Base-by-base conservation (phyloP, 2,329 filamentous ascomycete genomes). In the Neurospora crassa region DNA sequence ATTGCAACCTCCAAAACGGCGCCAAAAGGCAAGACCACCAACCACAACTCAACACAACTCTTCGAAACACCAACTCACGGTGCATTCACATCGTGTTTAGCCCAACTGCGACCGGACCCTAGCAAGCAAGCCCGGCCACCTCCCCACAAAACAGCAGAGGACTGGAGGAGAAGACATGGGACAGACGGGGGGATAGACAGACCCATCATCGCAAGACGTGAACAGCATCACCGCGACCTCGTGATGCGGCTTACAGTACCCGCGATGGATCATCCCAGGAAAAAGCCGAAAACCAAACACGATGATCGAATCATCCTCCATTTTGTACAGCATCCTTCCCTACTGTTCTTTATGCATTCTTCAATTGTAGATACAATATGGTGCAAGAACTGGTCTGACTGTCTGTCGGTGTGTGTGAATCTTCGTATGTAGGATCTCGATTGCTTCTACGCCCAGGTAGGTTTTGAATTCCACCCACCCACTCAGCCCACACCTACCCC, bases 391-490 rank as follows among this genome's bases (percentile, higher is more conserved):
- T 73, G 70, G 67, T 72, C 69, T 68, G 67, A 67, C 70, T 63
- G 72, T 40, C 70, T 12, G 8, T 7, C 34, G 11, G 8, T 40
- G 45, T 16, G 72, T 6, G 53, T 29, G 47, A 68, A 67, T 70
- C 68, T 73, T 73, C 67, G 16, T 34, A 16, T 70, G 16, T 70
- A 91, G 89, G 89, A 92, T 80, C 92, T 94, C 79, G 92, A 95
- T 83, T 97, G 93, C 83, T 98, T 98, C 84, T 98, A 98, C 80
- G 94, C 94, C 29, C 93, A 93, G 68, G 94, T 71, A 75, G 45
- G 47, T 29, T 37, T 29, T 29, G 29, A 29, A 29, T 29, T 29
- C 29, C 29, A 29, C 29, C 29, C 3, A 29, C 29, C 29, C 29
- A 29, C 29, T 29, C 29, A 29, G 24, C 29, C 3, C 29, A 29